These are phyloP conservation scores for Narthecium ossifragum DNA, from an alignment of 106 monocot genomes.

Conservation along the genomic window DNA sequence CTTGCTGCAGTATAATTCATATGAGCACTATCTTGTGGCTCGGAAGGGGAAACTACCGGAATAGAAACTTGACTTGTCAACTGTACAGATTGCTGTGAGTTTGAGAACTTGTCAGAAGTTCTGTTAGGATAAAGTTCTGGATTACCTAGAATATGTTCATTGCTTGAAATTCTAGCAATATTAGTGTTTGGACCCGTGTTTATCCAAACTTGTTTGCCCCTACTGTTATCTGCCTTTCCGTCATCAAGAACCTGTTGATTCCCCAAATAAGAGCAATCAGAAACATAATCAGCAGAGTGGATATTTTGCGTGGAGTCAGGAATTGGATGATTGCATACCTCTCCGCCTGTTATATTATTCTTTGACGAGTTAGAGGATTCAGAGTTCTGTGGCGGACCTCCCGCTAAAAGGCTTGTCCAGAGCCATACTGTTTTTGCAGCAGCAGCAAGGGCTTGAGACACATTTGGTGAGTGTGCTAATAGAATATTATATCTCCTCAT, in stretches of 20 bases:
- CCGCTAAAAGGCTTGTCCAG: conserved; percentile 50
- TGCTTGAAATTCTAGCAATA: conserved; percentile 16
- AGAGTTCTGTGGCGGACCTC: conserved; percentile 31
- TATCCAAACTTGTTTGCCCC: conserved; percentile 19
- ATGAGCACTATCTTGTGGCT: not conserved
- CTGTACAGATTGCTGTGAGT: not conserved
- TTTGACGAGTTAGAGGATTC: conserved; percentile 17
- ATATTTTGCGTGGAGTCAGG: conserved; percentile 12
- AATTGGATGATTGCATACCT: conserved; percentile 3
- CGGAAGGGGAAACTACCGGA: not conserved
- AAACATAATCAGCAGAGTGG: conserved; percentile 10
- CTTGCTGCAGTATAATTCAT: not conserved
- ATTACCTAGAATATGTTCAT: conserved; percentile 11
- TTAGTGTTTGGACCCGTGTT: conserved; percentile 8
- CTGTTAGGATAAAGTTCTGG: conserved; percentile 4
- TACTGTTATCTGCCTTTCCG: conserved; percentile 32
- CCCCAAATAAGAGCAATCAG: conserved; percentile 1
- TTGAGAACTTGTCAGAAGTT: conserved; percentile 6
- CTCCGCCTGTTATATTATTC: conserved; percentile 10
- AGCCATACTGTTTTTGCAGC: conserved; percentile 58
- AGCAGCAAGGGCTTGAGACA: conserved; percentile 60
- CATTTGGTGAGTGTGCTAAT: conserved; percentile 52
- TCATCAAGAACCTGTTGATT: conserved; percentile 26
- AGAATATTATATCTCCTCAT: conserved; percentile 72
- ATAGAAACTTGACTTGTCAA: conserved; percentile 8